Percentiles rank a stretch among this genome's conserved stretches.
Evolutionary conservation across 176 grass and related monocot genomes (phyloP).

Genomic region (Puccinellia tenuiflora): DNA sequence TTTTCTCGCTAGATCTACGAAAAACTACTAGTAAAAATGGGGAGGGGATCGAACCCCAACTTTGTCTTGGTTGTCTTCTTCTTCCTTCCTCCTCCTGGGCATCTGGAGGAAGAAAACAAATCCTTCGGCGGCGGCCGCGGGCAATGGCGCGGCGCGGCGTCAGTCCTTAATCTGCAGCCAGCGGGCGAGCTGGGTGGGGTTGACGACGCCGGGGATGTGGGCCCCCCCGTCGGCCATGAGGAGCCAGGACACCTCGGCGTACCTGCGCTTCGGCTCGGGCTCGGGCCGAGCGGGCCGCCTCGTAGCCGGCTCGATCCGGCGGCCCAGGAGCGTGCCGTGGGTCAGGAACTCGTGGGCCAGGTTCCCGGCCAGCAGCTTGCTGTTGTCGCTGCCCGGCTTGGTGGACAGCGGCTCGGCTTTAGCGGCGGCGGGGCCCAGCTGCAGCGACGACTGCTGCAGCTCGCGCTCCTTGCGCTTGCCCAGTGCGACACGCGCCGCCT

Average conservation of each 20-base stretch:
- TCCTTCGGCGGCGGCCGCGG: background rate
- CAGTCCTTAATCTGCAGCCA: constrained; percentile 73
- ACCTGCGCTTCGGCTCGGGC: constrained; percentile 28
- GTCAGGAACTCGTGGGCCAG: constrained; percentile 86
- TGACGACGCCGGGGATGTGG: constrained; percentile 72
- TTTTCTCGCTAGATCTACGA: constrained; percentile 21
- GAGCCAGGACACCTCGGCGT: constrained; percentile 52
- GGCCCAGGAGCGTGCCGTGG: constrained; percentile 57
- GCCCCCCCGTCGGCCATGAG: constrained; percentile 45
- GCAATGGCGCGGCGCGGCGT: background rate
- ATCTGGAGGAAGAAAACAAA: no score
- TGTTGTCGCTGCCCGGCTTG: constrained; percentile 12
- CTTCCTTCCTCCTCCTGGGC: background rate
- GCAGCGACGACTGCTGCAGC: constrained; percentile 2
- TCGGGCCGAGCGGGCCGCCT: background rate
- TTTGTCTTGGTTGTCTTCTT: background rate
- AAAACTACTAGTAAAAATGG: constrained; percentile 13
- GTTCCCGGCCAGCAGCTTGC: constrained; percentile 66
- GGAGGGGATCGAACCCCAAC: background rate
- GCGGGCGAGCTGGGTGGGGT: constrained; percentile 71
- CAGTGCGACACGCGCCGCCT: constrained; percentile 47
- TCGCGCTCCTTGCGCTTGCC: constrained; percentile 70
- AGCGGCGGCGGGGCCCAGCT: background rate
- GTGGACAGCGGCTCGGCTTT: constrained; percentile 39
- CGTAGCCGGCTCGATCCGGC: constrained; percentile 25